Conservation (phyloP, 352 stramenopile genomes). For the Globisporangium lucens region DNA sequence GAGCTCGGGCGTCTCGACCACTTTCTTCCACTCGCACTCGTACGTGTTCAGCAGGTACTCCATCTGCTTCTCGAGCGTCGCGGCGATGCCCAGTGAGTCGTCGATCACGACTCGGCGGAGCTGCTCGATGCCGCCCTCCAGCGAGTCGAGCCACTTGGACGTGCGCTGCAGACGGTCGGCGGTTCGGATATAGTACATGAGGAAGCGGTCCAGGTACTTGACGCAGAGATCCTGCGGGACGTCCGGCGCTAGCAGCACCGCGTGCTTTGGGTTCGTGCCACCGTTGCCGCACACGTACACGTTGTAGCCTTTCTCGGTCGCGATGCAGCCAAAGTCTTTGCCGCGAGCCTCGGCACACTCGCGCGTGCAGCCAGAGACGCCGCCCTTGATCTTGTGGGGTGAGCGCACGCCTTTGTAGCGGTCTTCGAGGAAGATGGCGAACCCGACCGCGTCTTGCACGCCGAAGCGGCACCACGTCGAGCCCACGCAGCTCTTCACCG, state of each 20-base stretch:
- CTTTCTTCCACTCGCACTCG: constrained; percentile 93
- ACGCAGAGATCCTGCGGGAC: constrained; percentile 54
- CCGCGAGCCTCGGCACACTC: constrained; percentile 90
- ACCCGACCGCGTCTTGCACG: constrained; percentile 88
- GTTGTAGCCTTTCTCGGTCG: constrained; percentile 92
- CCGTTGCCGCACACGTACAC: constrained; percentile 90
- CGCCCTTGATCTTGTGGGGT: constrained; percentile 92
- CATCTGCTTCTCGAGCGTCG: constrained; percentile 82
- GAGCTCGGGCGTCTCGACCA: constrained; percentile 81
- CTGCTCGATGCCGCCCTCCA: constrained; percentile 65
- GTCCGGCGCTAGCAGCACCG: constrained; percentile 45
- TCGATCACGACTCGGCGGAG: constrained; percentile 76
- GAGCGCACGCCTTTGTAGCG: constrained; percentile 91
- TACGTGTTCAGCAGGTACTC: constrained; percentile 89
- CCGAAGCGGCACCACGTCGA: constrained; percentile 92
- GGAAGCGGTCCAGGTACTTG: constrained; percentile 87
- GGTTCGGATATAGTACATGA: constrained; percentile 93
- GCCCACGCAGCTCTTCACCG: constrained; percentile 92
- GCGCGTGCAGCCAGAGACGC: constrained; percentile 86
- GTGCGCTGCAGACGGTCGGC: constrained; percentile 68
- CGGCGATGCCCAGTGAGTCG: constrained; percentile 87
- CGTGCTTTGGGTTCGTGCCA: constrained; percentile 85
- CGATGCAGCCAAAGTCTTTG: constrained; percentile 94
- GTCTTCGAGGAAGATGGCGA: constrained; percentile 90
- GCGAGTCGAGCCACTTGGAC: constrained; percentile 86